phyloP scores from a whole-genome alignment of 2,329 filamentous ascomycete species.

The Arthrobotrys iridis region DNA sequence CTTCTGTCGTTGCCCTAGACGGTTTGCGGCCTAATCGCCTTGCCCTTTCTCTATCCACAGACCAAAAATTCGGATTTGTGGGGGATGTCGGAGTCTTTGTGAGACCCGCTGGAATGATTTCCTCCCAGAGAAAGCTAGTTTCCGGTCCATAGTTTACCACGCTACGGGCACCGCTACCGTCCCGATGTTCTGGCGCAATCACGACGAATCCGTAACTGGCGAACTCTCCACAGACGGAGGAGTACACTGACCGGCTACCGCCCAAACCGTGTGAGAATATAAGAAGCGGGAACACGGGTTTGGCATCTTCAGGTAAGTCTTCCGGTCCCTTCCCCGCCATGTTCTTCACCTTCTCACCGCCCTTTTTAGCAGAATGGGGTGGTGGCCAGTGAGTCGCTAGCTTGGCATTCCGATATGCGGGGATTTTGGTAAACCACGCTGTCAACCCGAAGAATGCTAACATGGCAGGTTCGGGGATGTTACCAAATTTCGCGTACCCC shows the following conservation, averaged over 20 bases:
- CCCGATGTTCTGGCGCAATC: slow-evolving; percentile 82
- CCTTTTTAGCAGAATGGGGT: slow-evolving; percentile 77
- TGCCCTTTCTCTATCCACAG: slow-evolving; percentile 10
- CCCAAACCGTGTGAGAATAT: slow-evolving; percentile 88
- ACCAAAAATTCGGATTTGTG: slow-evolving; percentile 23
- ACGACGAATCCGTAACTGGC: slow-evolving; percentile 84
- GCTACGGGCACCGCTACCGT: slow-evolving; percentile 80
- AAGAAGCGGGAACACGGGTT: slow-evolving; percentile 78
- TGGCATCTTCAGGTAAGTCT: slow-evolving; percentile 63
- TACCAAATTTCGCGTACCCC: slow-evolving; percentile 28
- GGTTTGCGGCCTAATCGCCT: slow-evolving; percentile 31
- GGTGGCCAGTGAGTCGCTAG: slow-evolving; percentile 72
- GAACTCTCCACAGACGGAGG: slow-evolving; percentile 79
- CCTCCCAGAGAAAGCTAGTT: slow-evolving; percentile 33
- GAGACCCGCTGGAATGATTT: background rate
- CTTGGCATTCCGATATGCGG: slow-evolving; percentile 30
- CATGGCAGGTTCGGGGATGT: slow-evolving; percentile 16
- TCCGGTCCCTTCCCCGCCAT: slow-evolving; percentile 69
- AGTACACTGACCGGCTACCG: slow-evolving; percentile 83
- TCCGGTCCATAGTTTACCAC: slow-evolving; percentile 68
- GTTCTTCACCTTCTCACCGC: slow-evolving; percentile 66
- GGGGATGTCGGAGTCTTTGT: background rate
- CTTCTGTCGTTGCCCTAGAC: slow-evolving; percentile 14
- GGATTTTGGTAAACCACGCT: slow-evolving; percentile 60
- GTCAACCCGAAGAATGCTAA: slow-evolving; percentile 58